These are phyloP conservation scores for Xerocomus potaroensis DNA, from an alignment of 768 basidiomycete species.

Conservation along the genomic window DNA sequence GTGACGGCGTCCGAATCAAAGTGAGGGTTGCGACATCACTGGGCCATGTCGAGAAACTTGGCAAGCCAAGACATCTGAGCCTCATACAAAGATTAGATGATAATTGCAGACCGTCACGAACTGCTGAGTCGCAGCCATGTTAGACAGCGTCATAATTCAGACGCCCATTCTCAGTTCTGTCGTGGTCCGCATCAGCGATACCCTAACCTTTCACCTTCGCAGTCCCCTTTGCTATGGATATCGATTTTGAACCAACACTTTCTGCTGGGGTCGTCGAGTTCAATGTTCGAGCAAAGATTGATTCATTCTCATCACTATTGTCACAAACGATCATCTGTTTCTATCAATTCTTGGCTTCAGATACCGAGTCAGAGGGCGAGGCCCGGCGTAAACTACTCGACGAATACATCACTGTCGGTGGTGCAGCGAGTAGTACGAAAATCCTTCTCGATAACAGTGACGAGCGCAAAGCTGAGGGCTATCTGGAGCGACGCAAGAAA, in stretches of 20 bases:
- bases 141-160: no score
- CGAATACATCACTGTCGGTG: constrained; percentile 27
- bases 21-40: no score
- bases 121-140: no score
- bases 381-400: constrained; percentile 22
- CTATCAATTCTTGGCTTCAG: constrained; percentile 26
- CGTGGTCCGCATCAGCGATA: neutral
- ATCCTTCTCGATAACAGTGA: constrained; percentile 22
- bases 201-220: neutral
- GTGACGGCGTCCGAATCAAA: no score
- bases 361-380: constrained; percentile 18
- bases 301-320: constrained; percentile 17
- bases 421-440: constrained; percentile 22
- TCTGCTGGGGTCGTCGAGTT: constrained; percentile 5
- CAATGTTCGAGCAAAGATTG: constrained; percentile 21
- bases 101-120: no score
- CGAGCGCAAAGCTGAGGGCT: constrained; percentile 20
- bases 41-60: no score
- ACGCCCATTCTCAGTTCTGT: neutral
- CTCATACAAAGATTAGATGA: no score
- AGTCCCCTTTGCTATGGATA: constrained; percentile 16
- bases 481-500: constrained; percentile 18
- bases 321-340: constrained; percentile 26
- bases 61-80: no score
- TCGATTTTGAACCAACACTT: neutral